Evolutionary conservation across 805 yeast genomes (phyloP).

Genomic region (Cyberlindnera euphorbiiphila): DNA sequence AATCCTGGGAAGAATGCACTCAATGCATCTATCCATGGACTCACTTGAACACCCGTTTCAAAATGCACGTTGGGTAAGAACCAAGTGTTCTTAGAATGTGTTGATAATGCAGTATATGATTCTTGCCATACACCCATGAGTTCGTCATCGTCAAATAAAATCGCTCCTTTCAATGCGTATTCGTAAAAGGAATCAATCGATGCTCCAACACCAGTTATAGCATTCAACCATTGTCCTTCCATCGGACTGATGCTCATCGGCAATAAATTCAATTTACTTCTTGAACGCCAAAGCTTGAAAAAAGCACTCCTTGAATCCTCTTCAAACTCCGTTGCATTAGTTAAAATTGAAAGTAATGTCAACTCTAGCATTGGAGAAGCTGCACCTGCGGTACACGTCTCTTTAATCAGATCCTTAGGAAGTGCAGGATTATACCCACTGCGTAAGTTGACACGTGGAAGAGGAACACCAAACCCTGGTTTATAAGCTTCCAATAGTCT

Average conservation of each 20-base stretch:
- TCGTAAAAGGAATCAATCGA: conserved; percentile 90
- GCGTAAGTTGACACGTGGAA: conserved; percentile 71
- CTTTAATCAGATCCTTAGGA: conserved; percentile 44
- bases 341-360: conserved; percentile 66
- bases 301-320: conserved; percentile 57
- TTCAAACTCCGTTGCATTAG: conserved; percentile 72
- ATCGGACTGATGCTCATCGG: conserved; percentile 76
- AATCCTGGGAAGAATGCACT: conserved; percentile 89
- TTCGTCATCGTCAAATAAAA: conserved; percentile 62
- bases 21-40: conserved; percentile 79
- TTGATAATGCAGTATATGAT: conserved; percentile 55
- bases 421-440: conserved; percentile 46
- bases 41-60: conserved; percentile 43
- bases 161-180: conserved; percentile 73
- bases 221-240: conserved; percentile 50
- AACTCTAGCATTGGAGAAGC: conserved; percentile 81
- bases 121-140: conserved; percentile 52
- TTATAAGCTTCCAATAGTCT: conserved; percentile 68
- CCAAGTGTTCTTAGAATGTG: conserved; percentile 50
- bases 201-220: conserved; percentile 81
- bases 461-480: conserved; percentile 62
- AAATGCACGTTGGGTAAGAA: conserved; percentile 54
- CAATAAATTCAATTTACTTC: conserved; percentile 58
- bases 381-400: conserved; percentile 87
- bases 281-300: conserved; percentile 63